phyloP scores from a whole-genome alignment of 345 rosid species.

The Populus tremula region DNA sequence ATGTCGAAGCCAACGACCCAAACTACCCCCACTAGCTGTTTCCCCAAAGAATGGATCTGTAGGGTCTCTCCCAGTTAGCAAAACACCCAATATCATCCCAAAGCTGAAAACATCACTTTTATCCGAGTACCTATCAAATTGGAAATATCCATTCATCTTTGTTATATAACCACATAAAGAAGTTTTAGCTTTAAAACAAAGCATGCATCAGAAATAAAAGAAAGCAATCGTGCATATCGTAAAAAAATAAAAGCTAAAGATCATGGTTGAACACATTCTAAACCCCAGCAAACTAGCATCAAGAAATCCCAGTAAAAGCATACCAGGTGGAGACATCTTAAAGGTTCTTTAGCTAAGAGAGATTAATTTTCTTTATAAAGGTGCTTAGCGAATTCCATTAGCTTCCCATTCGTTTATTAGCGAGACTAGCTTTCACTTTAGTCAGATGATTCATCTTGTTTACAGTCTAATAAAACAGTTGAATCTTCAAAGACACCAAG shows the following conservation, averaged over 20 bases:
- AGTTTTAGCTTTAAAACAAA: not conserved
- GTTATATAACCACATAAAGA: constrained; percentile 2
- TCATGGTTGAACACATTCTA: not conserved
- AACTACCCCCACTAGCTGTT: constrained; percentile 55
- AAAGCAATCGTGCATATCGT: not conserved
- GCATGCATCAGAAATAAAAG: not conserved
- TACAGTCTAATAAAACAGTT: not conserved
- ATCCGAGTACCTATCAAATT: constrained; percentile 62
- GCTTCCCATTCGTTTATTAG: not conserved
- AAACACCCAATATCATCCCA: constrained; percentile 84
- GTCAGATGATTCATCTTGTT: not conserved
- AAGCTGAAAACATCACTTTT: constrained; percentile 92
- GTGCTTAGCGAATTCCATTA: not conserved
- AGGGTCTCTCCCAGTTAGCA: constrained; percentile 80
- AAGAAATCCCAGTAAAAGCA: not conserved
- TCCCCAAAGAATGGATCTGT: constrained; percentile 60
- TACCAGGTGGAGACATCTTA: not conserved
- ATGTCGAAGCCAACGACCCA: constrained; percentile 78
- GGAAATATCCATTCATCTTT: not conserved
- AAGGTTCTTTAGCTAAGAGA: not conserved
- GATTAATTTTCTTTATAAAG: not conserved
- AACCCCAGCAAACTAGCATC: not conserved
- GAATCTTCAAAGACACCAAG: not conserved
- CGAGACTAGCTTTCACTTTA: not conserved
- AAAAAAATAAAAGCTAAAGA: not conserved